phyloP scores from a whole-genome alignment of 768 basidiomycete species.

The Calvatia gigantea region DNA sequence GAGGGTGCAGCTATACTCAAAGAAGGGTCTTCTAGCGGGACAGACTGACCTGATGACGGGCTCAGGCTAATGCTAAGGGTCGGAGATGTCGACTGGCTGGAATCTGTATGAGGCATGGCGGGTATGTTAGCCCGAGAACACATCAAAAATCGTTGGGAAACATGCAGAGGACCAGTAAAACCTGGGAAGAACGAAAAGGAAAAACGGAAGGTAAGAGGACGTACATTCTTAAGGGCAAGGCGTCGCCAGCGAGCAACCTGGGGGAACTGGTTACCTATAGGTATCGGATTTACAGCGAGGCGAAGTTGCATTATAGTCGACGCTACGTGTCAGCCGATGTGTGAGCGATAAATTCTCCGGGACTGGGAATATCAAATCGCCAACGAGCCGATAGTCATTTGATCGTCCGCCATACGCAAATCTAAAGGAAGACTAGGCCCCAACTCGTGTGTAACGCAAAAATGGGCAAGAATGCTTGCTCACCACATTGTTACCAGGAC shows the following conservation, averaged over 20 bases:
- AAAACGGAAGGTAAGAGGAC: not conserved
- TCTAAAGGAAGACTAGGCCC: conserved; percentile 8
- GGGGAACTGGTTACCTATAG: conserved; percentile 1
- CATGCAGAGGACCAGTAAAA: not conserved
- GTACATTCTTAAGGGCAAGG: conserved; percentile 6
- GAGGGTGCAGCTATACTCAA: not conserved
- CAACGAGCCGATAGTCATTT: conserved; percentile 27
- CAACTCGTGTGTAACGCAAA: conserved; percentile 6
- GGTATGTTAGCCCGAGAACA: conserved; percentile 6
- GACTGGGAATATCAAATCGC: conserved; percentile 21
- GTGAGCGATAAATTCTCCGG: conserved; percentile 29
- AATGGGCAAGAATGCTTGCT: conserved; percentile 6
- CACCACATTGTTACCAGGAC: conserved; percentile 9
- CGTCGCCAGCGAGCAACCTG: not conserved
- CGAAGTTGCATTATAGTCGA: conserved; percentile 18
- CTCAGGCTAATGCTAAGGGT: not conserved
- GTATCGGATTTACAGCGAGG: not conserved
- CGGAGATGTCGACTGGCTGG: not conserved
- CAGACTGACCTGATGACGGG: too few species aligned
- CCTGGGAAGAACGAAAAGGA: not conserved
- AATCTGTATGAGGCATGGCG: not conserved
- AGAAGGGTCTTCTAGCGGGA: not conserved
- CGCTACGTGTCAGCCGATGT: conserved; percentile 34
- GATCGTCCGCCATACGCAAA: conserved; percentile 23
- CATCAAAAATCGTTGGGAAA: not conserved